phyloP scores from a whole-genome alignment of 176 grass and related monocot genomes.

The Oryza rufipogon region DNA sequence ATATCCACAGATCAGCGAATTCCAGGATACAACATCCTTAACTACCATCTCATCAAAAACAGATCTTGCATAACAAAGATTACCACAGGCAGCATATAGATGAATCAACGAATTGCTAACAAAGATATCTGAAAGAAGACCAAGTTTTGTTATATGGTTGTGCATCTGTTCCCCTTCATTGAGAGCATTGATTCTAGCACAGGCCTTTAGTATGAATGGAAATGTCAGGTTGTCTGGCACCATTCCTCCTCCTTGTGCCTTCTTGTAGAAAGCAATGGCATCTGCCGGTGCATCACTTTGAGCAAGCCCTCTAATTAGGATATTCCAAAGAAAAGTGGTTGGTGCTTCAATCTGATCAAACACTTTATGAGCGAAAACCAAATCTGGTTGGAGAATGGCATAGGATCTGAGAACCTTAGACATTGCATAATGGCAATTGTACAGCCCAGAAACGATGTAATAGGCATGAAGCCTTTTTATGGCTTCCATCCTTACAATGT shows the following conservation, averaged over 20 bases:
- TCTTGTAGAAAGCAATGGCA: conserved; percentile 51
- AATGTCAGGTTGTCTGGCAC: conserved; percentile 56
- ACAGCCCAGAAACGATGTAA: conserved; percentile 53
- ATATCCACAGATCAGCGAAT: conserved; percentile 54
- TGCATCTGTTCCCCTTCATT: conserved; percentile 48
- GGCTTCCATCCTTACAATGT: conserved; percentile 41
- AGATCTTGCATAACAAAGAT: conserved; percentile 44
- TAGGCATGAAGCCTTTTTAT: conserved; percentile 54
- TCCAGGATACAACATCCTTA: conserved; percentile 68
- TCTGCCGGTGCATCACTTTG: conserved; percentile 48
- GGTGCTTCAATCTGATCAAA: conserved; percentile 57
- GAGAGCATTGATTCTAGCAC: conserved; percentile 31
- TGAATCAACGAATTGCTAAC: conserved; percentile 50
- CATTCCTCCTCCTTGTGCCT: conserved; percentile 44
- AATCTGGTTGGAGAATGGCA: conserved; percentile 40
- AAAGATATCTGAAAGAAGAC: conserved; percentile 46
- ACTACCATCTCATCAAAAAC: conserved; percentile 52
- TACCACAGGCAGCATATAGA: conserved; percentile 46
- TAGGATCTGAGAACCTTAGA: conserved; percentile 59
- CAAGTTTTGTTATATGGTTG: conserved; percentile 50
- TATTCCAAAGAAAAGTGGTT: conserved; percentile 54
- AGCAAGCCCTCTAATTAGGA: conserved; percentile 53
- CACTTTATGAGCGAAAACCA: conserved; percentile 39
- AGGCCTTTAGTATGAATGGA: conserved; percentile 49
- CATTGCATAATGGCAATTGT: conserved; percentile 43